Evolutionary conservation across 179 eudicot genomes (phyloP).

Genomic region (Nepenthes alata): DNA sequence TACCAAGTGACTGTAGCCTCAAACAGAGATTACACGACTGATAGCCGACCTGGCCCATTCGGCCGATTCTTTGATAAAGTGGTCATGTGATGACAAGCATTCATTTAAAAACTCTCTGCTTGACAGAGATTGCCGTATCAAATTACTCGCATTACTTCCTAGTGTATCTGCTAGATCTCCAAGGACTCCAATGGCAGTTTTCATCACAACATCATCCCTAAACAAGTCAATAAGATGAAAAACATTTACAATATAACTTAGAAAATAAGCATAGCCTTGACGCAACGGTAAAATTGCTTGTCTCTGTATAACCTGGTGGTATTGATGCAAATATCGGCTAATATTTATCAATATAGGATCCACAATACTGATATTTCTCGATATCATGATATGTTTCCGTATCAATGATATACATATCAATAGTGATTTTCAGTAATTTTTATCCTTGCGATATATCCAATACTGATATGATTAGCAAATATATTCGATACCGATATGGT

Average conservation of each 20-base stretch:
- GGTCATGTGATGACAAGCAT: conserved; percentile 75
- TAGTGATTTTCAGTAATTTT: too few relatives aligned
- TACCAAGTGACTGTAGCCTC: conserved; percentile 40
- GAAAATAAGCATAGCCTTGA: neutral
- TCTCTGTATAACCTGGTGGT: too few relatives aligned
- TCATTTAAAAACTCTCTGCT: conserved; percentile 60
- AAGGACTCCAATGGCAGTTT: conserved; percentile 82
- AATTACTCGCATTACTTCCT: conserved; percentile 58
- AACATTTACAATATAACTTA: neutral
- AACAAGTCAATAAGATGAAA: neutral
- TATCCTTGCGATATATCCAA: too few relatives aligned
- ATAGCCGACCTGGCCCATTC: conserved; percentile 92
- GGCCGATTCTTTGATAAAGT: conserved; percentile 77
- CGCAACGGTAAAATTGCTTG: too few relatives aligned
- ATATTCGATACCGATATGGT: too few relatives aligned
- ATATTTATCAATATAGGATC: too few relatives aligned
- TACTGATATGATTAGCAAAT: too few relatives aligned
- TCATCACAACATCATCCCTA: conserved; percentile 88
- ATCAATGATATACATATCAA: too few relatives aligned
- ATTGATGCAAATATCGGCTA: too few relatives aligned
- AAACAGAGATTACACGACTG: conserved; percentile 58
- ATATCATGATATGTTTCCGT: too few relatives aligned
- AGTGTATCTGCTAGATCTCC: conserved; percentile 94
- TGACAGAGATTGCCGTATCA: conserved; percentile 68
- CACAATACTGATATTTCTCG: too few relatives aligned